Base-by-base conservation (phyloP, 257 asterid genomes). In the Paraleonurus japonicus region DNA sequence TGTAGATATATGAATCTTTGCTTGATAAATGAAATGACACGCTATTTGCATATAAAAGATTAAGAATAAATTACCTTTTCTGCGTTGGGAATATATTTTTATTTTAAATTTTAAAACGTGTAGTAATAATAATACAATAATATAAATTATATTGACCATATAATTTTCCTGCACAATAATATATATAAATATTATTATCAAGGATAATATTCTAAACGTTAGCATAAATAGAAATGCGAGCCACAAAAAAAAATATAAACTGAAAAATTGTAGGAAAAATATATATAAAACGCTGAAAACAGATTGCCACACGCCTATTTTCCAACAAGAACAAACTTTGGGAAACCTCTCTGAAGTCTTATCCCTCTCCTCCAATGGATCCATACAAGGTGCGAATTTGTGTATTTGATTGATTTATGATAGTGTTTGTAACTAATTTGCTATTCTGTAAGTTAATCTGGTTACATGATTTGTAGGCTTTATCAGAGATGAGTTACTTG, bases 331-430 rank as follows among this genome's bases (percentile, higher is more conserved):
- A 17, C 32, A 43, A 32, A 33, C 60, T 48, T 59, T 47, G 39
- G 7, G 27, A 45, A 37, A 39, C 11, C 65, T 24, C 71, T 60
- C 24, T 7, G 33, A n/a, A 69, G 51, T 30, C 30, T 1, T 30
- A 22, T 0, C 30, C 6, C 33, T n/a, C 72, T 41, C 59, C 27
- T 19, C 2, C 71, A 72, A 89, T 89, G 96, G 96, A 89, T 89
- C 93, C 96, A 0, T 87, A 82, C 89, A 89, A 82, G 96, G 96
- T 89, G 43, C 53, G 19, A 7, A 17, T 5, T 70, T 39, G 24
- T 11, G 50, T 32, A 4, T 39, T 70, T 33, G 45, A 11, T 75
- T 53, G 27, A 3, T 45, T 41, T 5, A 10, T 23, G 26, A 11
- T 57, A 11, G 41, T 62, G 0, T 61, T 70, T 4, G 48, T 4